These are phyloP conservation scores for Kwoniella pini DNA, from an alignment of 768 basidiomycete genomes.

Conservation along the genomic window DNA sequence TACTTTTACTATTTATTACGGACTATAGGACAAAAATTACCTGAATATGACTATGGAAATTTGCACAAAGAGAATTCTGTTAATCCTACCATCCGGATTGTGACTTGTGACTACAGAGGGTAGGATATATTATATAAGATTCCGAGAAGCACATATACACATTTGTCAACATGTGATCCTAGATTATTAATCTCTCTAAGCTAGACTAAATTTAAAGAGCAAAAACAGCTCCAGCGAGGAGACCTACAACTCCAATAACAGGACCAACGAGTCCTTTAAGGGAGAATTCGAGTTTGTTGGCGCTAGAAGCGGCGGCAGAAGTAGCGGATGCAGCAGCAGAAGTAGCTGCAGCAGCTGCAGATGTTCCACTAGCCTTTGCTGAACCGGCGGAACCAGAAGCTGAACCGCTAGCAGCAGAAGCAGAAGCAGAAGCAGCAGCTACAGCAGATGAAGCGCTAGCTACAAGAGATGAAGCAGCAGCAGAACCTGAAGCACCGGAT, in stretches of 20 bases:
- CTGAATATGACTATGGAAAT: too few species aligned
- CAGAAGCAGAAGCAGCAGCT: slow-evolving; percentile 4
- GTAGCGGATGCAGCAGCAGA: slow-evolving; percentile 9
- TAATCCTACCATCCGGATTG: too few species aligned
- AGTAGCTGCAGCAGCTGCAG: slow-evolving; percentile 5
- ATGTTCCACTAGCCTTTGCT: neutral
- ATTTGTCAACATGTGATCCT: too few species aligned
- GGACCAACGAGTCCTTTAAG: slow-evolving; percentile 11
- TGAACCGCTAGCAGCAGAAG: slow-evolving; percentile 6
- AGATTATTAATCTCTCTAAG: neutral
- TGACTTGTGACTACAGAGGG: too few species aligned
- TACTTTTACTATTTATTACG: too few species aligned
- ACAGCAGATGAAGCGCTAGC: slow-evolving; percentile 6
- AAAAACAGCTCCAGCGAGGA: slow-evolving; percentile 10
- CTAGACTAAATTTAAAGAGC: slow-evolving; percentile 5
- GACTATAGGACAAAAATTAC: too few species aligned
- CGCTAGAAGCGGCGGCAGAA: neutral
- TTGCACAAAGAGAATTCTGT: too few species aligned
- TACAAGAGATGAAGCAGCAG: slow-evolving; percentile 20
- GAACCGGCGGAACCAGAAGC: neutral
- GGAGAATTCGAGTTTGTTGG: slow-evolving; percentile 11
- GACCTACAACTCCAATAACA: slow-evolving; percentile 15
- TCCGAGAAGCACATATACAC: too few species aligned
- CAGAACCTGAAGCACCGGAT: slow-evolving; percentile 17
- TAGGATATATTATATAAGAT: too few species aligned